Percentiles rank a stretch among this genome's conserved stretches.
Evolutionary conservation across 225 moss, liverwort and hornwort species (phyloP).

Genomic region (Neckera pumila): DNA sequence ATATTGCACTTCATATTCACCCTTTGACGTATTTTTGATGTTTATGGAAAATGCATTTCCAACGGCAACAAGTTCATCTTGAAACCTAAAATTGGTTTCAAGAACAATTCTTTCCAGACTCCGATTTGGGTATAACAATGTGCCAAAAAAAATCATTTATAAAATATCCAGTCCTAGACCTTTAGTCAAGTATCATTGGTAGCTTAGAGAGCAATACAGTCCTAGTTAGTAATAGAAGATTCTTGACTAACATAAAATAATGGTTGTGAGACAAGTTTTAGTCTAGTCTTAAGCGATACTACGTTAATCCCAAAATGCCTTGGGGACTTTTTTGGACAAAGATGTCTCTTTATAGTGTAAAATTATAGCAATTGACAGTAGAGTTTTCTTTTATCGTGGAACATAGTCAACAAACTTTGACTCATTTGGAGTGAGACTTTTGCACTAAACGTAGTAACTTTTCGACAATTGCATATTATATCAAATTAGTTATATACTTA

Average conservation of each 20-base stretch:
- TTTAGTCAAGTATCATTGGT: rapidly evolving
- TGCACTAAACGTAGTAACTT: rapidly evolving
- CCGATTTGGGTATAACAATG: rapidly evolving
- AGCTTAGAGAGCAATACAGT: rapidly evolving
- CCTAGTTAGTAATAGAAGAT: not conserved
- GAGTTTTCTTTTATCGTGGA: not conserved
- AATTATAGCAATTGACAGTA: not conserved
- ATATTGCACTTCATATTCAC: not conserved
- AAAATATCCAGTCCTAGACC: not conserved
- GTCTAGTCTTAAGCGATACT: rapidly evolving
- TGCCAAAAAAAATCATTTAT: rapidly evolving
- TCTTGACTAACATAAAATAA: not conserved
- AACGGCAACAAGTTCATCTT: rapidly evolving
- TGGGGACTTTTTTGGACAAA: not conserved
- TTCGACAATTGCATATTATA: not conserved
- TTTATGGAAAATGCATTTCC: rapidly evolving
- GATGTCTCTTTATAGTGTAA: rapidly evolving
- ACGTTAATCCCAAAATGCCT: rapidly evolving
- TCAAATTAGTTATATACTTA: not conserved
- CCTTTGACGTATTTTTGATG: rapidly evolving
- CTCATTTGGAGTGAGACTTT: too few species aligned
- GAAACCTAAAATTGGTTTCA: rapidly evolving
- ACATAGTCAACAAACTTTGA: rapidly evolving
- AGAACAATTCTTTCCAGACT: rapidly evolving
- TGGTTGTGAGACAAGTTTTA: not conserved